phyloP scores from a whole-genome alignment of 2,329 filamentous ascomycete species.

The Stagonosporopsis chrysanthemi region DNA sequence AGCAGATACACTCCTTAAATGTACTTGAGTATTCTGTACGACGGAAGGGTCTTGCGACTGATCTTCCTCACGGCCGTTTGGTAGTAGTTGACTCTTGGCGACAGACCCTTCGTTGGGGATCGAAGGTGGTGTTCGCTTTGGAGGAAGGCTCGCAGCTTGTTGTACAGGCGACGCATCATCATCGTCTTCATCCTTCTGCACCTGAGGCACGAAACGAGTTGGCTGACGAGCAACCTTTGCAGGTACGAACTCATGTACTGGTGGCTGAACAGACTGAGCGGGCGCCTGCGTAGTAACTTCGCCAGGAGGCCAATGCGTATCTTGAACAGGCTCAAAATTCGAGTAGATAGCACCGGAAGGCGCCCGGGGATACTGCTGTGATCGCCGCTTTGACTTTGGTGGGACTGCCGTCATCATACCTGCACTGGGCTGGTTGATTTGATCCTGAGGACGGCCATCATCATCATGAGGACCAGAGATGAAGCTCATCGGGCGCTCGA shows the following conservation, averaged over 20 bases:
- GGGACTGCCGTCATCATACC: constrained; percentile 14
- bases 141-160: background rate
- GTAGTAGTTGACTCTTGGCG: constrained; percentile 1
- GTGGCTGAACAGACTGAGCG: constrained; percentile 4
- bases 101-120: background rate
- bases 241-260: constrained; percentile 5
- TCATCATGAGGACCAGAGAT: constrained; percentile 44
- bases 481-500: constrained; percentile 50
- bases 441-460: constrained; percentile 46
- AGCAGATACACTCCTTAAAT: constrained; percentile 20
- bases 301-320: constrained; percentile 15
- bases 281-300: constrained; percentile 5
- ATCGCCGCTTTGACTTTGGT: constrained; percentile 17
- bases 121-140: constrained; percentile 2
- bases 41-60: constrained; percentile 21
- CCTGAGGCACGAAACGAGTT: constrained; percentile 11
- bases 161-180: background rate
- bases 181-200: background rate
- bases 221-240: constrained; percentile 15
- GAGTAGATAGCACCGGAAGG: constrained; percentile 21
- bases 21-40: background rate
- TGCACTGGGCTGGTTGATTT: constrained; percentile 40
- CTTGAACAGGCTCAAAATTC: constrained; percentile 12
- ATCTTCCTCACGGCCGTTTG: background rate
- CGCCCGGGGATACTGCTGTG: constrained; percentile 17